Conservation (phyloP, 306 rosid genomes). For the Quercus aquifolioides region DNA sequence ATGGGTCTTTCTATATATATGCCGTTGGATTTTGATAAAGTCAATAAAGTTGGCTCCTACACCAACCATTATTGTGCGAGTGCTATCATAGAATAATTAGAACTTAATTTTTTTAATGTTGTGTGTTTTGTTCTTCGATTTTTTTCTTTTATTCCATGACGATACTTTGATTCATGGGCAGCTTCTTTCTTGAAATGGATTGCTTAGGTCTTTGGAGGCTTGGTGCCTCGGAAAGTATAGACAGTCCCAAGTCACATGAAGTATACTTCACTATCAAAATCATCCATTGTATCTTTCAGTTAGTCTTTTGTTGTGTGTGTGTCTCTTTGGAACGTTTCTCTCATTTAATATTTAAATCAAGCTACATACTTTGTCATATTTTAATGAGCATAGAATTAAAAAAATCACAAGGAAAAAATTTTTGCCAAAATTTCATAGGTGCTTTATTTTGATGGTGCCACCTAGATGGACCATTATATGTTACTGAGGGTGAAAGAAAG, state of each 20-base stretch:
- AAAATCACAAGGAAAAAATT: neutral
- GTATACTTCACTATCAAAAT: slow-evolving; percentile 19
- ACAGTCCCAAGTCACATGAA: slow-evolving; percentile 30
- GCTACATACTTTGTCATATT: slow-evolving; percentile 6
- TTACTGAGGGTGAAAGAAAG: neutral
- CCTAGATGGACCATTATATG: neutral
- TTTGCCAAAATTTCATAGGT: neutral
- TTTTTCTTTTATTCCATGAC: too few species aligned
- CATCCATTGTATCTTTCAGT: slow-evolving; percentile 4
- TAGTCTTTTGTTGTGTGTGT: slow-evolving; percentile 5
- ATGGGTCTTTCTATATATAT: neutral
- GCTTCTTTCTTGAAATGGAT: slow-evolving; percentile 24
- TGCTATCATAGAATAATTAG: neutral
- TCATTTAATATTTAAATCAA: slow-evolving; percentile 9
- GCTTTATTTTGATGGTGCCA: neutral
- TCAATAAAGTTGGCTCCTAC: neutral
- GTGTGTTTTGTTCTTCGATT: neutral
- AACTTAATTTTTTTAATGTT: neutral
- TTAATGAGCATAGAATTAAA: neutral
- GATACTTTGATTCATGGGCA: slow-evolving; percentile 29
- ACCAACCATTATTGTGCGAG: neutral
- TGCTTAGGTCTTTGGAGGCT: slow-evolving; percentile 26
- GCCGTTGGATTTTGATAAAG: neutral
- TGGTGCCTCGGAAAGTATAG: slow-evolving; percentile 60
- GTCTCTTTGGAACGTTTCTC: neutral